These are phyloP conservation scores for Odontarrhena argentea DNA, from an alignment of 345 rosid species.

Conservation along the genomic window DNA sequence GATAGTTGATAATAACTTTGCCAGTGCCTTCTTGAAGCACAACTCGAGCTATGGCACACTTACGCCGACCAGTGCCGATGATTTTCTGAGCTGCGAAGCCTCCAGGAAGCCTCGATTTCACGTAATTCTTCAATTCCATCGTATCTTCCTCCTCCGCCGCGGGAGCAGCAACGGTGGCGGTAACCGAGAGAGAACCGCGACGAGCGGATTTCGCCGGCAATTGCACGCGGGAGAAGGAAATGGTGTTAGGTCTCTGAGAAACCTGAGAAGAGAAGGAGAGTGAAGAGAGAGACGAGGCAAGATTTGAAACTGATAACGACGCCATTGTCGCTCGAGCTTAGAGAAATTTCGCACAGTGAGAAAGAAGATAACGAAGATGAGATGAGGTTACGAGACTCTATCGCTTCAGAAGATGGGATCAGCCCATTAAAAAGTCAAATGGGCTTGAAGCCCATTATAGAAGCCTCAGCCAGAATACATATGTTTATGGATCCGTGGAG, in stretches of 20 bases:
- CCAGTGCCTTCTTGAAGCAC: constrained; percentile 96
- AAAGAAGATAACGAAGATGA: constrained; percentile 17
- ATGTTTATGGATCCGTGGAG: too few relatives aligned
- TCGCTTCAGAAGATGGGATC: neutral
- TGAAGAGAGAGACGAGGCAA: constrained; percentile 65
- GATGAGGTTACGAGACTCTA: constrained; percentile 16
- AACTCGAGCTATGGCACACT: constrained; percentile 88
- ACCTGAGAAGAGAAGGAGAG: constrained; percentile 80
- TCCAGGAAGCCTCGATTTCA: constrained; percentile 86
- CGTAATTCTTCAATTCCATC: constrained; percentile 63
- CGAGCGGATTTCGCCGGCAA: constrained; percentile 41
- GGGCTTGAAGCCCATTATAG: neutral
- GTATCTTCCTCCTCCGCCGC: constrained; percentile 47
- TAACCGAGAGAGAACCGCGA: constrained; percentile 45
- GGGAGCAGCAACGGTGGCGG: constrained; percentile 58
- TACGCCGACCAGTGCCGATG: constrained; percentile 88
- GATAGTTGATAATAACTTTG: constrained; percentile 76
- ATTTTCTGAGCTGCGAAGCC: constrained; percentile 91
- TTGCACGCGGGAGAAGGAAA: constrained; percentile 44
- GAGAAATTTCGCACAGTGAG: neutral
- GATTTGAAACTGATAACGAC: constrained; percentile 58
- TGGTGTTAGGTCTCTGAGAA: constrained; percentile 51
- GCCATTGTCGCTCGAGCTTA: constrained; percentile 47
- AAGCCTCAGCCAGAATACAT: too few relatives aligned
- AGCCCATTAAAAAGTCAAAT: constrained; percentile 1